Evolutionary conservation across 768 basidiomycete genomes (phyloP).

Genomic region (Boletus coccyginus): DNA sequence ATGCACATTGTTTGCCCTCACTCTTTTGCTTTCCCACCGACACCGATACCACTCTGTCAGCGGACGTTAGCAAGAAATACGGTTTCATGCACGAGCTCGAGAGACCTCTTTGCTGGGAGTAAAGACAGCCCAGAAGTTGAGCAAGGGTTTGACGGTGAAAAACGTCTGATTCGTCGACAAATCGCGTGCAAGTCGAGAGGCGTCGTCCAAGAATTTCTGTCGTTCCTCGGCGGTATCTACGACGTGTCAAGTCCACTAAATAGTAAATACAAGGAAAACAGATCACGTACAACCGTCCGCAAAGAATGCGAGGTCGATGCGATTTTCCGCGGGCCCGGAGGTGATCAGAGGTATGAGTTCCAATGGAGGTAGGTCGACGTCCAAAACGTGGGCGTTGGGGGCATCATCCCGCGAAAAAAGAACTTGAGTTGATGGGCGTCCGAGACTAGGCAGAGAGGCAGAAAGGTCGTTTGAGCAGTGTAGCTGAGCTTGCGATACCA

Average conservation of each 20-base stretch:
- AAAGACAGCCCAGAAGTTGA: constrained; percentile 84
- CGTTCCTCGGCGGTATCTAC: constrained; percentile 56
- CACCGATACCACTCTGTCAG: constrained; percentile 63
- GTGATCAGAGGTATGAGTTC: constrained; percentile 55
- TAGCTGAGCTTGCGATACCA: constrained; percentile 18
- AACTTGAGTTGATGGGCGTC: constrained; percentile 4
- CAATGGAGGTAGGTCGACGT: constrained; percentile 39
- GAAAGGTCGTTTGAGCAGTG: constrained; percentile 26
- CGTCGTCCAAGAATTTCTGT: constrained; percentile 64
- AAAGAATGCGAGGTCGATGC: constrained; percentile 76
- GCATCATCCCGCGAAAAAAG: constrained; percentile 4
- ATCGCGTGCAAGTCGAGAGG: constrained; percentile 61
- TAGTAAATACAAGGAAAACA: not conserved
- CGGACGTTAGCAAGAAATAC: constrained; percentile 6
- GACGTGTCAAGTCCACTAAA: not conserved
- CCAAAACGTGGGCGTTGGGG: not conserved
- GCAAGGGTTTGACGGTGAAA: constrained; percentile 66
- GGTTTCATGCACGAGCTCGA: constrained; percentile 20
- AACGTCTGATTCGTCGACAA: constrained; percentile 75
- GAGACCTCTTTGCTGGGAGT: constrained; percentile 68
- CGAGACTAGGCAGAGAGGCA: not conserved
- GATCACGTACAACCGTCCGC: constrained; percentile 66
- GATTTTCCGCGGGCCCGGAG: constrained; percentile 62
- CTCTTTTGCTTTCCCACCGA: constrained; percentile 68
- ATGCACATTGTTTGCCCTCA: constrained; percentile 27